Evolutionary conservation across 2,329 filamentous ascomycete genomes (phyloP), one percentile per base, ranked within the genome.

Genomic region (Acrodontium crateriforme): DNA sequence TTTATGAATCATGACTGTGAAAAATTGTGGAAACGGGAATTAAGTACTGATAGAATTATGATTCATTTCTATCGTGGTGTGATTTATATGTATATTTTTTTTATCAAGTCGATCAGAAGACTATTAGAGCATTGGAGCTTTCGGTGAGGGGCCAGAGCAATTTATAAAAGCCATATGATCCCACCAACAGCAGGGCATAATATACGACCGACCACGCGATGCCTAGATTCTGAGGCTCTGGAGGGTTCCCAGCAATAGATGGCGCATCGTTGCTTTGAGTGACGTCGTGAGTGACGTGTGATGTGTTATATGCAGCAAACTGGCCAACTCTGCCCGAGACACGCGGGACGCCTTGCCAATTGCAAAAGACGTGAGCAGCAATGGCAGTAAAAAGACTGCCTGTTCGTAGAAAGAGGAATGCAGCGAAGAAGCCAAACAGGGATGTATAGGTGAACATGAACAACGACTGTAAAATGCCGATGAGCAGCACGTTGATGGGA

Each of bases 381-480:
- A 87, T 74, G 17, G 78, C 78, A 9, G 79, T 75, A 21, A 76
- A 65, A 20, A 95, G 57, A 25, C 78, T 91, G 3, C 83, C 84
- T 0, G 84, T 91, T 18, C 87, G 74, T 12, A 98, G 50, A 47
- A 79, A 93, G 12, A 94, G 46, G 45, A 95, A 98, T 0, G 82
- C 84, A 4, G 80, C 85, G 55, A 89, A 93, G 55, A 83, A 84
- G 36, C 89, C 89, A 47, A 98, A 98, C 4, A 95, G 55, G 5
- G 82, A 85, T 0, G 89, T 98, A 55, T 92, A 98, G 3, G 68
- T 63, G 45, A 98, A 78, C 51, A 95, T 89, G 40, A 95, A 67
- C 8, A 84, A 40, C 2, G 82, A 83, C 27, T 82, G 74, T 16
- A 79, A 49, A 5, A 89, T 46, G 9, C 47, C 49, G 9, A 38